These are phyloP conservation scores for Chlorella sp. DNA, from an alignment of 139 green algal genomes.

Conservation along the genomic window DNA sequence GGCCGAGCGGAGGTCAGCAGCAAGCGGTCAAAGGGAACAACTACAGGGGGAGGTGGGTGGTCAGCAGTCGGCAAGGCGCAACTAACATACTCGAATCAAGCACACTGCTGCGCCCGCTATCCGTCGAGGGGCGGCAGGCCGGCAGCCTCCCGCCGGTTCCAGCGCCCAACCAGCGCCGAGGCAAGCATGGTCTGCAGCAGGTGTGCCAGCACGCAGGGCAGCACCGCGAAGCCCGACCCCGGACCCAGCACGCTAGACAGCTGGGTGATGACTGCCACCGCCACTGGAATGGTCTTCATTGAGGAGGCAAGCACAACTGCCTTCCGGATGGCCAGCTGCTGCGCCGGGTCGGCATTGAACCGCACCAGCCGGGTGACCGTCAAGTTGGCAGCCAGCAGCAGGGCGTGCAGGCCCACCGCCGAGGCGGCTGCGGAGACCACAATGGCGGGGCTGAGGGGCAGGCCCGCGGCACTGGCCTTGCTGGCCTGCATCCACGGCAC, in stretches of 20 bases:
- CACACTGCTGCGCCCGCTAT: not conserved
- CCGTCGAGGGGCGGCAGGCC: not conserved
- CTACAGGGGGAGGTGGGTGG: no score
- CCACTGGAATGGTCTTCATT: conserved; percentile 75
- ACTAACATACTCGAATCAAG: no score
- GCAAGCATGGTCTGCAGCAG: conserved; percentile 69
- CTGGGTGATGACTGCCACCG: conserved; percentile 67
- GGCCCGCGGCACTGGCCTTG: conserved; percentile 36
- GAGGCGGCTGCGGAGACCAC: conserved; percentile 42
- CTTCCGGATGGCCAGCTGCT: conserved; percentile 42
- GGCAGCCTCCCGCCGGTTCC: conserved; percentile 43
- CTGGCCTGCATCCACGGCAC: conserved; percentile 87
- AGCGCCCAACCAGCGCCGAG: conserved; percentile 58
- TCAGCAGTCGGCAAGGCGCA: no score
- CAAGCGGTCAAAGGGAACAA: no score
- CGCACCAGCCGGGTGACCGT: not conserved
- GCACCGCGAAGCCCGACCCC: conserved; percentile 52
- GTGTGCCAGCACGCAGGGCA: conserved; percentile 64
- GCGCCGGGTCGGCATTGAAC: conserved; percentile 14
- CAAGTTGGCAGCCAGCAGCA: conserved; percentile 61
- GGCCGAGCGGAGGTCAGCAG: no score
- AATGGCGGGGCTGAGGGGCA: conserved; percentile 27
- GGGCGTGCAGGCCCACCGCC: conserved; percentile 55
- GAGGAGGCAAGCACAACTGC: conserved; percentile 60
- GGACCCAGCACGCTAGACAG: conserved; percentile 39